Base-by-base conservation (phyloP, 1,284 basidiomycete species). In the Chalciporus sp. region DNA sequence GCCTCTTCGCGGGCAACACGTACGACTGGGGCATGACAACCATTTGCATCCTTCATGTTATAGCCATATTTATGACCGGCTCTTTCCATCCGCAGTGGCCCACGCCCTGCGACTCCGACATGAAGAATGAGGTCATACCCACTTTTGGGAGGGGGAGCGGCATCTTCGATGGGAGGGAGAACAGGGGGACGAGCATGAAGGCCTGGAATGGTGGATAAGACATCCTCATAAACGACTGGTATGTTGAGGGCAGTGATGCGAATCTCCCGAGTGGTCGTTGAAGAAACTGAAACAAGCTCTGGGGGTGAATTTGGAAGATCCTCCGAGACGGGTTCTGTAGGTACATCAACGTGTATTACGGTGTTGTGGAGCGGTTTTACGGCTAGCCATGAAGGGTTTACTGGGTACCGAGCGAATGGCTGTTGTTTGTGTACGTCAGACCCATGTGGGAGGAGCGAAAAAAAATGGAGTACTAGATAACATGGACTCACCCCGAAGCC, bases 91-190 rank as follows among this genome's bases (percentile, higher is more conserved):
- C 84, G 76, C 49, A 90, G 68, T 0, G 81, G 77, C 0, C 88
- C 88, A 12, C 83, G 76, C 7, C 82, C 81, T 2, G 85, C 86
- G 12, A 85, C 82, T 9, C 88, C 88, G 35, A 90, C 74, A 61
- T 90, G 88, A 60, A 90, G 79, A 47, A 90, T 79, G 57, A 90
- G 82, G 64, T 90, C 88, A 61, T 85, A 90, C n/a, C 86, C 85
- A 47, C 72, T 74, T 20, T 72, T 67, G 1, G 86, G 86, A 40
- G 73, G 53, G 11, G 74, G 65, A 19, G 72, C 70, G 1, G 66
- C 51, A 40, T 74, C 68, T 16, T 67, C 66, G 33, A 68, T 55
- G 28, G 63, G 44, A 6, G 85, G 84, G 9, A 89, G 71, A 19
- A 76, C 60, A 7, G 88, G 88, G 0, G 88, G 87, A 6, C 79